These are phyloP conservation scores for Pezicula neosporulosa DNA, from an alignment of 2,329 filamentous ascomycete genomes.

Conservation along the genomic window DNA sequence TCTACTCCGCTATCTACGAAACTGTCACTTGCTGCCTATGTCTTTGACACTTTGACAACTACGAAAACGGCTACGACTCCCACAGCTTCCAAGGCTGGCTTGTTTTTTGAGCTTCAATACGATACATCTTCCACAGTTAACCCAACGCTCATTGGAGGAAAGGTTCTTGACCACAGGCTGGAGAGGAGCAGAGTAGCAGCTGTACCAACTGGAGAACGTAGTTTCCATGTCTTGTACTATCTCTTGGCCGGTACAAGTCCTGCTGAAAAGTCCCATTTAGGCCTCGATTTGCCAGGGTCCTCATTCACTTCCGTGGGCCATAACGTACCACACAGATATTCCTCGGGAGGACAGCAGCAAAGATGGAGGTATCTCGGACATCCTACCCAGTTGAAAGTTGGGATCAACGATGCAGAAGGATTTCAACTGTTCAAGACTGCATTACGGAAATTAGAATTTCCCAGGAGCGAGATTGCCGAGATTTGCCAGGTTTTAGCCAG, in stretches of 20 bases:
- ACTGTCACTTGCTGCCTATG: slow-evolving; percentile 86
- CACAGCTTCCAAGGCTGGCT: slow-evolving; percentile 89
- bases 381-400: slow-evolving; percentile 93
- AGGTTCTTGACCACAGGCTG: slow-evolving; percentile 87
- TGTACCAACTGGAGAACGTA: slow-evolving; percentile 92
- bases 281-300: slow-evolving; percentile 37
- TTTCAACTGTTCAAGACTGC: slow-evolving; percentile 98
- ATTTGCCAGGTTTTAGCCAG: slow-evolving; percentile 92
- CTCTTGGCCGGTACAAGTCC: slow-evolving; percentile 86
- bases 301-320: slow-evolving; percentile 45
- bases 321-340: slow-evolving; percentile 47
- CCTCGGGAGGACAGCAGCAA: slow-evolving; percentile 51
- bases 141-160: slow-evolving; percentile 87
- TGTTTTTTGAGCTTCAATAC: slow-evolving; percentile 96
- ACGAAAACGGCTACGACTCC: slow-evolving; percentile 96
- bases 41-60: slow-evolving; percentile 94
- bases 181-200: slow-evolving; percentile 88
- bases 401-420: slow-evolving; percentile 91
- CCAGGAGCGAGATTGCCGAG: slow-evolving; percentile 88
- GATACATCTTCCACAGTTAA: slow-evolving; percentile 82
- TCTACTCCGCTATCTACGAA: slow-evolving; percentile 92
- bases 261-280: slow-evolving; percentile 85
- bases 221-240: slow-evolving; percentile 96
- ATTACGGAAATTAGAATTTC: slow-evolving; percentile 89
- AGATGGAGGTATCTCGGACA: slow-evolving; percentile 96